Base-by-base conservation (phyloP, 2,329 filamentous ascomycete species). In the Keithomyces neogunnii region DNA sequence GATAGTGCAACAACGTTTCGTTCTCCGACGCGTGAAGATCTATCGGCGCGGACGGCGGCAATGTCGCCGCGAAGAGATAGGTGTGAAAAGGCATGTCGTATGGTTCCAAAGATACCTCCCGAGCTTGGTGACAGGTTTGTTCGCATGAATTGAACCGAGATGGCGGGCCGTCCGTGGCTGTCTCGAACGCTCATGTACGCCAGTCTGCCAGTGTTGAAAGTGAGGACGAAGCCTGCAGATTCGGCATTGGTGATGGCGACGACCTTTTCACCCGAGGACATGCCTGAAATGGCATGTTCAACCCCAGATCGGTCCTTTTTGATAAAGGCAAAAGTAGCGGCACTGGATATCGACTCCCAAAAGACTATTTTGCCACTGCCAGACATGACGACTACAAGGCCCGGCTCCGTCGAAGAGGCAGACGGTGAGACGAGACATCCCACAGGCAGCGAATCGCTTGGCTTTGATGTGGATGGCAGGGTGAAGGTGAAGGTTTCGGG, bases 291-390 rank as follows among this genome's bases (percentile, higher is more conserved):
- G 3, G 73, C 73, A 45, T 88, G 82, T 62, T 95, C 89, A 13
- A 95, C 81, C 13, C 88, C 88, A 57, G 84, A 85, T 57, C 87
- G 84, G 62, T 88, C 87, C 64, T 95, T 86, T 57, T 87, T 85
- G 62, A 92, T 88, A 40, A 95, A 81, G 56, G 88, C 88, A 51
- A 95, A 77, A 1, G 89, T 89, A 39, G 90, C 88, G 8, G 89
- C 90, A 66, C 84, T 90, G 51, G 92, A 90, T 56, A 97, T 88
- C 39, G 89, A 95, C 66, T 97, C 93, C 90, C 93, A 97, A 67
- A 93, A 97, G 44, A 89, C 85, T 49, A 97, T 82, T 66, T 85
- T 91, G 49, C 93, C 93, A 47, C 78, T 90, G 19, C 81, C 81
- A 10, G 92, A 88, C 72, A 92, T 88, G 38, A 97, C 78, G 38